Base-by-base conservation (phyloP, 2,329 filamentous ascomycete genomes). In the Catunica adiposa region DNA sequence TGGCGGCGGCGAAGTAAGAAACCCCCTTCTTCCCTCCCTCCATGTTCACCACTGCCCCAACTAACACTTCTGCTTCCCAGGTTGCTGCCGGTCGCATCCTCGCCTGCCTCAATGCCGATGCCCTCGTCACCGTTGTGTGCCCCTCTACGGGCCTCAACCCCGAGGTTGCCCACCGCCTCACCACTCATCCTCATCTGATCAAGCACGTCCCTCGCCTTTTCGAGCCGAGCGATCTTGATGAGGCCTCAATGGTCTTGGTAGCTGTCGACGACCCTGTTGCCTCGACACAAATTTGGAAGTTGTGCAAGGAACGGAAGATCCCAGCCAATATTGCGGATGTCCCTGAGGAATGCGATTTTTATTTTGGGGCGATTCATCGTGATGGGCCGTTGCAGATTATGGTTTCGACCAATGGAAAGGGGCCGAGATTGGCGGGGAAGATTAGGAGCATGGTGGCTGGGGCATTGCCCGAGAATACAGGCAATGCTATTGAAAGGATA, bases 381-480 rank as follows among this genome's bases (percentile, higher is more conserved):
- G 92, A 98, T 67, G 92, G 92, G 0, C 92, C 92, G 4, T 70
- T 98, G 59, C 92, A 98, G 72, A 84, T 98, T 64, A 98, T 98
- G 92, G 90, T 98, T 62, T 94, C 86, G 71, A 98, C 92, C 37
- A 98, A 97, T 67, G 92, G 92, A 54, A 96, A 95, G 66, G 92
- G 92, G 0, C 92, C 92, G 0, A 83, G 90, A 65, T 71, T 98
- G 60, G 92, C 92, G 8, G 90, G 87, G 62, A 82, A 89, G 51
- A 85, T 98, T 53, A 75, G 90, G 55, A 78, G 84, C 65, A 80
- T 85, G 65, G 95, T 98, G 61, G 89, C 88, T 17, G 76, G 73
- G 20, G 75, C 74, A 51, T 70, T 98, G 56, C 92, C 92, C 1
- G 70, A 72, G 17, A 88, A 92, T 61, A 84, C 86, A 29, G 92